These are phyloP conservation scores for Schizochytrium sp. DNA, from an alignment of 108 stramenopile genomes.

Conservation along the genomic window DNA sequence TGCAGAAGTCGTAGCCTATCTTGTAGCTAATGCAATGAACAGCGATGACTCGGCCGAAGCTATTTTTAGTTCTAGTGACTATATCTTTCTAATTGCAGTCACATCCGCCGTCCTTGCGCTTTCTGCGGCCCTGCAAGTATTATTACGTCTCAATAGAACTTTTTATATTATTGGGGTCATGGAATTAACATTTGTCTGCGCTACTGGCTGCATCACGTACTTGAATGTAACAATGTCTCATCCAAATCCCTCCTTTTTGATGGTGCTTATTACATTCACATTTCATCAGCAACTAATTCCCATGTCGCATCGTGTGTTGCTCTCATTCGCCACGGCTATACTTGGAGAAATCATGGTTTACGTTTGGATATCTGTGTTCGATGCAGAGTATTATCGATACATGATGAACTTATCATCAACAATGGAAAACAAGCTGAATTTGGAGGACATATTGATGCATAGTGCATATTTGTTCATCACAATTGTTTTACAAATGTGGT, in stretches of 20 bases:
- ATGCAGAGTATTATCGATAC: conserved; percentile 31
- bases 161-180: neutral
- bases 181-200: neutral
- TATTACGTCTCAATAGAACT: neutral
- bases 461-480: conserved; percentile 40
- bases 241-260: conserved; percentile 43
- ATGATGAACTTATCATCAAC: neutral
- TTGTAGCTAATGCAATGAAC: neutral
- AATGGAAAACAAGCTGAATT: neutral
- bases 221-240: neutral
- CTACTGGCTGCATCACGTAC: neutral
- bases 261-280: conserved; percentile 32
- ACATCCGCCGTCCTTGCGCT: neutral
- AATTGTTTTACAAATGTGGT: conserved; percentile 48
- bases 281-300: conserved; percentile 56
- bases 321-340: neutral
- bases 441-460: conserved; percentile 4
- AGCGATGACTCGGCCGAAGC: neutral
- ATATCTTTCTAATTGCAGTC: neutral
- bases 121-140: neutral
- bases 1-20: neutral
- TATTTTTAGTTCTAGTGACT: neutral
- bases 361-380: neutral
- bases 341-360: neutral
- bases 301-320: conserved; percentile 10